Evolutionary conservation across 306 rosid species (phyloP).

Genomic region (Trifolium subterraneum): DNA sequence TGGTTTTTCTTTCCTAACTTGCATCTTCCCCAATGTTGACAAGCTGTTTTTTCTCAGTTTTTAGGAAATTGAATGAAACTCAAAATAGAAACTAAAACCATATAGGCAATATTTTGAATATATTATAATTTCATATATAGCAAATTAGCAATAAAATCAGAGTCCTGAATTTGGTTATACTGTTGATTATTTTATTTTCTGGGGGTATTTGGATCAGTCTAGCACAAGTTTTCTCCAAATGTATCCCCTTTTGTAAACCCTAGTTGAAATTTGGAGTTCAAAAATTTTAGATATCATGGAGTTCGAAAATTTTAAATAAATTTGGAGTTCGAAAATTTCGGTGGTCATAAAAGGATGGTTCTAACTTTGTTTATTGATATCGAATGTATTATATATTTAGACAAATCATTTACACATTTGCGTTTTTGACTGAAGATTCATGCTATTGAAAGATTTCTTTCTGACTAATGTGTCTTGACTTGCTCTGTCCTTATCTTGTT

Average conservation of each 20-base stretch:
- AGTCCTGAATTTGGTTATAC: neutral
- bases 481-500: neutral
- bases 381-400: neutral
- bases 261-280: slow-evolving; percentile 12
- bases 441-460: neutral
- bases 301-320: no score
- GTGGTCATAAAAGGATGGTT: slow-evolving; percentile 9
- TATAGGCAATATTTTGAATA: neutral
- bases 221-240: slow-evolving; percentile 1
- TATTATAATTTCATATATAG: neutral
- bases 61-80: slow-evolving; percentile 10
- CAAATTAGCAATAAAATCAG: neutral
- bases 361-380: neutral
- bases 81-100: slow-evolving; percentile 8
- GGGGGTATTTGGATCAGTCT: slow-evolving; percentile 10
- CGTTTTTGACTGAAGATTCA: slow-evolving; percentile 11
- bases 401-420: neutral
- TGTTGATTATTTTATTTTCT: slow-evolving; percentile 6
- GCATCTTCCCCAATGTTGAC: slow-evolving; percentile 11
- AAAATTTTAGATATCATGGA: no score
- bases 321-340: no score
- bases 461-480: slow-evolving; percentile 13
- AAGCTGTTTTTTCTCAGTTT: slow-evolving; percentile 24
- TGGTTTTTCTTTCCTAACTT: neutral
- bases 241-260: neutral